These are phyloP conservation scores for Diversispora epigaea DNA, from an alignment of 192 early-diverging fungal genomes.

Conservation along the genomic window DNA sequence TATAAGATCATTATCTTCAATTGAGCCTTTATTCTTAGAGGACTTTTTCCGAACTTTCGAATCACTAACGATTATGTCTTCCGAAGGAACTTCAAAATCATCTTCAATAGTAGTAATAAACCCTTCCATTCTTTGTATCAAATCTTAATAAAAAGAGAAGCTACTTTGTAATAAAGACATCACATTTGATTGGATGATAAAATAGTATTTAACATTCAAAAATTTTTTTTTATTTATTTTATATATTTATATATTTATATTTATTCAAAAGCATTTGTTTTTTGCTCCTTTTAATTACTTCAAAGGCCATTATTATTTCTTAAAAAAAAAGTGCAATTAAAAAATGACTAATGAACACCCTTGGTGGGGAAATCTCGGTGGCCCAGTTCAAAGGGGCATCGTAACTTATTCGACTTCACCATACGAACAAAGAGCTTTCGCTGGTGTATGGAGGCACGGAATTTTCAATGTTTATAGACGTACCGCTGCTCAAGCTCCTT, in stretches of 20 bases:
- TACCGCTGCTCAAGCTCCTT: constrained; percentile 51
- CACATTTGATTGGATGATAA: constrained; percentile 2
- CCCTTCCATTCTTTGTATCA: constrained; percentile 38
- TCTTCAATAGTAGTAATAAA: constrained; percentile 77
- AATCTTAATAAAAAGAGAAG: neutral
- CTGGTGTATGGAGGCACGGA: constrained; percentile 55
- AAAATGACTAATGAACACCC: neutral
- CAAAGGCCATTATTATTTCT: too few relatives aligned
- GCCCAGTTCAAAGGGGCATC: constrained; percentile 59
- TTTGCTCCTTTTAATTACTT: too few relatives aligned
- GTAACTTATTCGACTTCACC: constrained; percentile 60
- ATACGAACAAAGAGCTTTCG: constrained; percentile 63
- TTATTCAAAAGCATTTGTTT: neutral
- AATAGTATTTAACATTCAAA: neutral
- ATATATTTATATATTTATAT: too few relatives aligned
- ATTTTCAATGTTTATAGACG: constrained; percentile 66
- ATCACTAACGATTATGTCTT: constrained; percentile 44
- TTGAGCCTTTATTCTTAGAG: neutral
- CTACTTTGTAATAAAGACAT: neutral
- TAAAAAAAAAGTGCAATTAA: neutral
- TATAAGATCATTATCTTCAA: constrained; percentile 51
- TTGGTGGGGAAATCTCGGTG: constrained; percentile 62
- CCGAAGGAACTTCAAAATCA: constrained; percentile 54
- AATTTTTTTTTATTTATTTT: too few relatives aligned
- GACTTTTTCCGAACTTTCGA: constrained; percentile 26